These are phyloP conservation scores for Umbilicaria muhlenbergii DNA, from an alignment of 495 filamentous ascomycete genomes.

Conservation along the genomic window DNA sequence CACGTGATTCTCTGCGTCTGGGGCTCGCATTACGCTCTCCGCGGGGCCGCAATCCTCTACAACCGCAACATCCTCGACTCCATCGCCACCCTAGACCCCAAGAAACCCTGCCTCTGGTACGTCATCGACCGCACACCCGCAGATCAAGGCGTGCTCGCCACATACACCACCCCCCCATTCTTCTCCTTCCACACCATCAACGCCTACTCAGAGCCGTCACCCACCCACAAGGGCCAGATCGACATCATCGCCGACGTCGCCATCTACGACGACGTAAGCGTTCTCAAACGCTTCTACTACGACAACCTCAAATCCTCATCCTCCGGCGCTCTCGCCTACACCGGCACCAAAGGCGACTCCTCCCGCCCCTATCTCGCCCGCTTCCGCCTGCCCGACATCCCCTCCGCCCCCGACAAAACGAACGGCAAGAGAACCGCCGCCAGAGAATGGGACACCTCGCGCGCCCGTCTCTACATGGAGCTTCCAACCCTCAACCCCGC, in stretches of 20 bases:
- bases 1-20: slow-evolving; percentile 56
- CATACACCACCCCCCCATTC: slow-evolving; percentile 41
- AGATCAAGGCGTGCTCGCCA: slow-evolving; percentile 39
- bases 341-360: slow-evolving; percentile 15
- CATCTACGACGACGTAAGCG: slow-evolving; percentile 29
- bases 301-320: slow-evolving; percentile 37
- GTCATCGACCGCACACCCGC: slow-evolving; percentile 40
- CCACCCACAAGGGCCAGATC: slow-evolving; percentile 19
- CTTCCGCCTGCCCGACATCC: slow-evolving; percentile 30
- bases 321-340: slow-evolving; percentile 15
- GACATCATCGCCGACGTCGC: slow-evolving; percentile 44
- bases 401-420: slow-evolving; percentile 2
- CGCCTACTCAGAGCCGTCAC: slow-evolving; percentile 44
- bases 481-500: slow-evolving; percentile 53
- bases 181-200: slow-evolving; percentile 71
- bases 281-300: slow-evolving; percentile 31
- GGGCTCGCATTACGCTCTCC: slow-evolving; percentile 30
- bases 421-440: slow-evolving; percentile 7
- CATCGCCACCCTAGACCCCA: slow-evolving; percentile 34
- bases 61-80: slow-evolving; percentile 41
- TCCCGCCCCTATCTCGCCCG: slow-evolving; percentile 26
- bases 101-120: slow-evolving; percentile 44
- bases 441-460: slow-evolving; percentile 20
- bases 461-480: slow-evolving; percentile 30
- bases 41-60: slow-evolving; percentile 35